Base-by-base conservation (phyloP, 805 yeast genomes). In the Maudiozyma barnettii region DNA sequence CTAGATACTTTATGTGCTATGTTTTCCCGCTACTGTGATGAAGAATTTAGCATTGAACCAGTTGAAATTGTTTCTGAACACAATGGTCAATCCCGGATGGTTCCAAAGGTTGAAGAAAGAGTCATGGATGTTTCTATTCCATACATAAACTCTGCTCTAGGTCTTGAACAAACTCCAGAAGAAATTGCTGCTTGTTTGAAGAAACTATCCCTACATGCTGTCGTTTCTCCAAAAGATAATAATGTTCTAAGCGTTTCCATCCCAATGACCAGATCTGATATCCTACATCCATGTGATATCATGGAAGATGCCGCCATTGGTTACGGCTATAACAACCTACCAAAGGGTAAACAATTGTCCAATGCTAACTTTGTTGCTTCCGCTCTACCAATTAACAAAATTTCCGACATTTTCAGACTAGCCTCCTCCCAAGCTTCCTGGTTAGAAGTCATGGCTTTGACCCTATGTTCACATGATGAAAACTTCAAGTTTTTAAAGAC, bases 281-380 rank as follows among this genome's bases (percentile, higher is more conserved):
- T 93, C 52, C 75, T 93, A 60, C 99, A 93, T 68, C 95, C 88
- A 65, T 91, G 98, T 75, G 99, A 93, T 69, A 82, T 93, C 55
- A 86, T 93, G 95, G 99, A 93, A 69, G 99, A 93, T 67, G 96
- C 91, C 43, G 99, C 96, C 43, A 84, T 93, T 62, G 95, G 88
- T 29, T 93, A 88, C 64, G 99, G 99, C 49, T 93, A 84, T 75
- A 84, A 90, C 70, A 88, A 86, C 64, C 75, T 93, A 61, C 77
- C 76, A 53, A 87, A 82, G 69, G 81, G 93, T 45, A 77, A 77
- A 54, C 87, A 93, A 61, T 77, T 88, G 54, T 75, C 87, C 30
- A 82, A 82, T 48, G 78, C 95, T 9, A 79, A 84, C 53, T 73
- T 78, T 46, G 82, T 87, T 52, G 96, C 95, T 21, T 75, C 84